These are phyloP conservation scores for Talaromyces verruculosus DNA, from an alignment of 2,329 filamentous ascomycete species.

Conservation along the genomic window DNA sequence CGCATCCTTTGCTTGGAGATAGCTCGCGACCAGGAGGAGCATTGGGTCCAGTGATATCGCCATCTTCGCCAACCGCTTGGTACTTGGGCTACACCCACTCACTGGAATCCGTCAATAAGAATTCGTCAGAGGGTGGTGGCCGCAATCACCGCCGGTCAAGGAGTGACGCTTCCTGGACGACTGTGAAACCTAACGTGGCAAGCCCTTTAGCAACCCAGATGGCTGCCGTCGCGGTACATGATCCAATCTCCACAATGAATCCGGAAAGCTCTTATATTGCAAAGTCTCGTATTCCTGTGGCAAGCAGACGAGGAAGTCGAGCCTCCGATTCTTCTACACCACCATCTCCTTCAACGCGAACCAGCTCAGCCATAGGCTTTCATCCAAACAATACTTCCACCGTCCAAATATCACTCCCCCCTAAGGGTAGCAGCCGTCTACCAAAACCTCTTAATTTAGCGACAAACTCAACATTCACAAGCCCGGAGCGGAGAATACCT, in stretches of 20 bases:
- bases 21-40: slow-evolving; percentile 31
- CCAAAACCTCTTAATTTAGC: slow-evolving; percentile 35
- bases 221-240: slow-evolving; percentile 35
- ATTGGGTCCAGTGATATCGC: slow-evolving; percentile 52
- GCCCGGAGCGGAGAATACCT: slow-evolving; percentile 30
- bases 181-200: slow-evolving; percentile 30
- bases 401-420: slow-evolving; percentile 35
- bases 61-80: slow-evolving; percentile 67
- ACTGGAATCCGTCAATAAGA: slow-evolving; percentile 42
- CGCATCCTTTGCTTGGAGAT: slow-evolving; percentile 46
- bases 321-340: slow-evolving; percentile 42
- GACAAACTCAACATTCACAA: slow-evolving; percentile 24
- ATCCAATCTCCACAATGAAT: slow-evolving; percentile 29
- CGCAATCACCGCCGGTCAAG: slow-evolving; percentile 42
- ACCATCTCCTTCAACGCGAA: slow-evolving; percentile 36
- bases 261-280: slow-evolving; percentile 34
- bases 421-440: slow-evolving; percentile 43
- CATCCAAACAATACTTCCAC: slow-evolving; percentile 30
- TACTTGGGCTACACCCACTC: slow-evolving; percentile 53
- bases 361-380: slow-evolving; percentile 35
- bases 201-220: slow-evolving; percentile 35
- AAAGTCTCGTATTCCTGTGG: slow-evolving; percentile 49
- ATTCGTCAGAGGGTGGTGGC: slow-evolving; percentile 12
- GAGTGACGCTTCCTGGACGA: slow-evolving; percentile 58
- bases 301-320: slow-evolving; percentile 41